A percentile compares a stretch with the other conserved stretches of the same genome.
These are phyloP conservation scores for Boletus tylopilopsis DNA, from an alignment of 768 basidiomycete genomes.

Conservation along the genomic window DNA sequence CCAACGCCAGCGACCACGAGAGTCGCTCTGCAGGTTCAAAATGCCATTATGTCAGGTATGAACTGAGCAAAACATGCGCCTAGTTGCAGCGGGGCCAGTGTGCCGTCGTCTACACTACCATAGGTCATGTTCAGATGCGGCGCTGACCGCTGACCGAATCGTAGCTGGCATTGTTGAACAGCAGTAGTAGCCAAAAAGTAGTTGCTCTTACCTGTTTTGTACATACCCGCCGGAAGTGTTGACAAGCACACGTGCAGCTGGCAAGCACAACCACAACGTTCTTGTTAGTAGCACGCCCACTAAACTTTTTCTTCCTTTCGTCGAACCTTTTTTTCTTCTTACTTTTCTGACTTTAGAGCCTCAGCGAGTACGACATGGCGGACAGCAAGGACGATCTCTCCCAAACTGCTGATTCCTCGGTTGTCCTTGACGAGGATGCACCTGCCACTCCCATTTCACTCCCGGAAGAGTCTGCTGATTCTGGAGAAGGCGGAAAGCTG, in stretches of 20 bases:
- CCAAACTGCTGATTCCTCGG: constrained; percentile 1
- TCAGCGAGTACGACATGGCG: constrained; percentile 14
- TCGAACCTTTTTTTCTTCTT: not conserved
- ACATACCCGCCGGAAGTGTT: not conserved
- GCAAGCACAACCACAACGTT: constrained; percentile 10
- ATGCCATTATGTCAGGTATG: too few relatives aligned
- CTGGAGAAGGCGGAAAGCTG: constrained; percentile 85
- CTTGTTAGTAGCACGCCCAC: not conserved
- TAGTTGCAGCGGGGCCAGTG: too few relatives aligned
- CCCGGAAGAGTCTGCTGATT: constrained; percentile 66
- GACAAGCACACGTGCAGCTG: constrained; percentile 23
- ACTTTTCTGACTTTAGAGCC: not conserved
- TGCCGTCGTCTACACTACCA: too few relatives aligned
- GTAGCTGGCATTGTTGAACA: too few relatives aligned
- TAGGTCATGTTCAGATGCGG: too few relatives aligned
- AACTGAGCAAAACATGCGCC: too few relatives aligned
- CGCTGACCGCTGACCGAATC: too few relatives aligned
- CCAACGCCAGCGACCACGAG: too few relatives aligned
- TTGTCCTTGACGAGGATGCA: constrained; percentile 44
- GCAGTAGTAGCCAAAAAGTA: too few relatives aligned
- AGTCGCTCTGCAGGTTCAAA: too few relatives aligned
- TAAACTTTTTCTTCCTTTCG: constrained; percentile 3
- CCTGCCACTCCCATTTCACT: constrained; percentile 59
- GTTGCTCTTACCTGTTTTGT: constrained; percentile 17
- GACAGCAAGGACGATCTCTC: constrained; percentile 12